phyloP scores from a whole-genome alignment of 2,329 filamentous ascomycete genomes.

The Dothistroma septosporum region DNA sequence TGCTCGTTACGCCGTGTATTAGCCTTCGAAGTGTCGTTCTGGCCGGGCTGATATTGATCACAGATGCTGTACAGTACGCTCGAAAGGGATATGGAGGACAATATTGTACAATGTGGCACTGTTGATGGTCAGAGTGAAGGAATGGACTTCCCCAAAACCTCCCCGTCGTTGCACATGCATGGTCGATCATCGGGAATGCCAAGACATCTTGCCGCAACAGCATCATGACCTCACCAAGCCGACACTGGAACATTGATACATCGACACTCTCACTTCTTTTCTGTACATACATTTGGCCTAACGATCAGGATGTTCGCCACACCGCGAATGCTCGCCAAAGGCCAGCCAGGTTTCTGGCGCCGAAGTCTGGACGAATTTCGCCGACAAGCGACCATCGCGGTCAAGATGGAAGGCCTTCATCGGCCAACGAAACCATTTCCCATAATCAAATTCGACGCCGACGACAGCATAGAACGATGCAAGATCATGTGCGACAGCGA shows the following conservation, averaged over 20 bases:
- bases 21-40: no score
- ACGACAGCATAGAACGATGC: slow-evolving; percentile 43
- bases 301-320: slow-evolving; percentile 19
- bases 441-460: slow-evolving; percentile 60
- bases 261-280: background rate
- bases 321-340: slow-evolving; percentile 19
- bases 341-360: slow-evolving; percentile 50
- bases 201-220: background rate
- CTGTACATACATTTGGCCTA: background rate
- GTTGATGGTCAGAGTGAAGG: background rate
- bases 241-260: background rate
- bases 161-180: background rate
- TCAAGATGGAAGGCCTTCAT: slow-evolving; percentile 66
- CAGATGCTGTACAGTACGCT: background rate
- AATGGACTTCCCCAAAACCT: background rate
- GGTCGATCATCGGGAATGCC: background rate
- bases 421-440: slow-evolving; percentile 60
- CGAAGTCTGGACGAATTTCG: slow-evolving; percentile 58
- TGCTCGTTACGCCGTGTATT: background rate
- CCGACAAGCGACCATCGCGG: slow-evolving; percentile 54
- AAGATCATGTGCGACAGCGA: slow-evolving; percentile 82
- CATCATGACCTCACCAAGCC: background rate
- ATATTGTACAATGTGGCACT: background rate
- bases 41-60: no score
- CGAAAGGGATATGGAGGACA: background rate